Conservation (phyloP, 768 basidiomycete species). For the Pisolithus albus region DNA sequence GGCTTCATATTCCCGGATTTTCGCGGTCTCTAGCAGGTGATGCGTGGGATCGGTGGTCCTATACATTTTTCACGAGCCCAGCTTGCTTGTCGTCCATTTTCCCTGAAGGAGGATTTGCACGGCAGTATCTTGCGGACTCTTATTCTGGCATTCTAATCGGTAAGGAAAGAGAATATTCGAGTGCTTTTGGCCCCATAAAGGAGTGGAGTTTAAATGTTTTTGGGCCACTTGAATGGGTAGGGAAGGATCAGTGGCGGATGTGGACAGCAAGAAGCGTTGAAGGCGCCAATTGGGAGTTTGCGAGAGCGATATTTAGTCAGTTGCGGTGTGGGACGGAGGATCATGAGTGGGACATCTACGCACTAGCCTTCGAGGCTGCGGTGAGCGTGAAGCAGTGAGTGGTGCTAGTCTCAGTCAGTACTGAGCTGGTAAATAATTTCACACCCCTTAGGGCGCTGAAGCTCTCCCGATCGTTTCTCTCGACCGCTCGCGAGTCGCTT, state of each 20-base stretch:
- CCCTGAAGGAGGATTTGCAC: constrained; percentile 31
- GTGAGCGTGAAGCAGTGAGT: constrained; percentile 47
- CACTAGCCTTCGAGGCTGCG: constrained; percentile 63
- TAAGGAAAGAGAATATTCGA: constrained; percentile 52
- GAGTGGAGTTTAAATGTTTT: constrained; percentile 54
- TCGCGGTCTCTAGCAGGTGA: constrained; percentile 32
- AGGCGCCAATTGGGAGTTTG: constrained; percentile 41
- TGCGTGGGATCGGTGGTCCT: constrained; percentile 61
- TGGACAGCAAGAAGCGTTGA: constrained; percentile 46
- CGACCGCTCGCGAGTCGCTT: constrained; percentile 48
- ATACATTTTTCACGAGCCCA: constrained; percentile 39
- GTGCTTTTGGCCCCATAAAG: constrained; percentile 61
- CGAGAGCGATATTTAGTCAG: constrained; percentile 54
- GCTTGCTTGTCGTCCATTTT: constrained; percentile 47
- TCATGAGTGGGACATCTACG: constrained; percentile 57
- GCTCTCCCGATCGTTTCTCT: constrained; percentile 58
- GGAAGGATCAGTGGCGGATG: constrained; percentile 29
- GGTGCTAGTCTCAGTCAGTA: constrained; percentile 20
- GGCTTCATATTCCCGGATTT: constrained; percentile 69
- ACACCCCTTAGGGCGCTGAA: constrained; percentile 50
- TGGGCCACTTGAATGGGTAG: constrained; percentile 46
- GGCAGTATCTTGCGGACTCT: constrained; percentile 46
- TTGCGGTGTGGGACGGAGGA: constrained; percentile 45
- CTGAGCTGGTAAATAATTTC: constrained; percentile 7
- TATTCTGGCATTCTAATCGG: constrained; percentile 63